Base-by-base conservation (phyloP, 148 eudicot genomes). In the Hydrangea macrophylla region DNA sequence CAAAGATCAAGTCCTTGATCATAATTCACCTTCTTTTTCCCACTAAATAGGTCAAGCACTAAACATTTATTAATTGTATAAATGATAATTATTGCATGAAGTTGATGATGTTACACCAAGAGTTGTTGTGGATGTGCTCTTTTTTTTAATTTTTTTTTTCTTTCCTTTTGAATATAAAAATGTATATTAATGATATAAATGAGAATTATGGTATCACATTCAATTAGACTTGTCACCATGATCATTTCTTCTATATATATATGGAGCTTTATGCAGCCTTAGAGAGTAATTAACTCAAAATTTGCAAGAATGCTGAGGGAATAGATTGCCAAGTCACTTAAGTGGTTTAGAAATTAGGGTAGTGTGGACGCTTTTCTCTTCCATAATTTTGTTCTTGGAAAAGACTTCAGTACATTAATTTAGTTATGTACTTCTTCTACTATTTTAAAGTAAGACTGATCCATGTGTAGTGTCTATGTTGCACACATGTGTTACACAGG, bases 51-150 rank as follows among this genome's bases (percentile, higher is more conserved):
- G 28, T 65, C 5, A 33, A 65, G 23, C 27, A 32, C 31, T 32
- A 32, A n/a, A n/a, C n/a, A 22, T 51, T 32, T 24, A 9, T 18
- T 18, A 55, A 24, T 67, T 67, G 50, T 67, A 18, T 55, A 60
- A 60, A 22, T 35, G 48, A 60, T 17, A 24, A 65, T 53, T 65
- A 53, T 23, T 65, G 59, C 42, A 27, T 53, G 69, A 65, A 50
- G 42, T 65, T 65, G 59, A 33, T 65, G 58, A 32, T 31, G 57
- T 22, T 24, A 18, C 58, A 23, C 44, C 30, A 10, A 53, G 28
- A 65, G 58, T 53, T 65, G 69, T 20, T 32, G 37, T 57, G 53
- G 23, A 18, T 45, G 33, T 25, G 42, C 24, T 51, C 3, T 30
- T 50, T 64, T 64, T 27, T 64, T 64, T 45, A 6, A 44, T 50